Evolutionary conservation across 768 basidiomycete species (phyloP), one percentile per base, ranked within the genome.

Genomic region (Clavaria fumosa): DNA sequence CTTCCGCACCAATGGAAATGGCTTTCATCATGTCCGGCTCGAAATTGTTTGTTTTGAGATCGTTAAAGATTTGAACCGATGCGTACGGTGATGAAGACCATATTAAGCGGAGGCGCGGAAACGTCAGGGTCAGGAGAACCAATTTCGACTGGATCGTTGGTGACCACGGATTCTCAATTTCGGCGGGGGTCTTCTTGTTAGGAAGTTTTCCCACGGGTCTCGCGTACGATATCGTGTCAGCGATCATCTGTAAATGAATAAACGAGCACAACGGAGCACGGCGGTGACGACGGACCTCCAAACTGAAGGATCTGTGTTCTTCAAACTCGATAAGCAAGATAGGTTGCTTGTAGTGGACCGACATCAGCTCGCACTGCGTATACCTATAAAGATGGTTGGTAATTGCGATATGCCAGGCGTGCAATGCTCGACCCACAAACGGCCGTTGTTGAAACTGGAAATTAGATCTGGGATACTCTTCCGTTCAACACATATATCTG

Each of bases 41-140:
- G 0, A 71, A 58, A 32, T 72, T 70, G 47, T 79, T 76, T 22
- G 59, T 43, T 50, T 99, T 99, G 23, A 99, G 75, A 50, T 96
- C 95, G 33, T 71, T 73, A 64, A 97, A 91, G 39, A 97, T 89
- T 41, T 89, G 80, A 0, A 86, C 70, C 0, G 88, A 90, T 14
- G 83, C 81, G 50, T 89, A 85, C 0, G 95, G 86, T 1, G 91
- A 96, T 1, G 90, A 90, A 0, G 90, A 90, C 95, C 95, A 97
- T 53, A 99, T 84, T 50, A 96, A 83, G 31, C 88, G 77, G 2
- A 99, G 61, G 10, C 85, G 78, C 0, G 91, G 95, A 53, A 97
- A 97, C 5, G 82, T 67, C 19, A 97, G 70, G 1, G 81, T 78
- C 4, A 99, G 72, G 11, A 97, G 68, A 20, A 85, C 86, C 23